Evolutionary conservation across 352 stramenopile genomes (phyloP).

Genomic region (Globisporangium emineosum): DNA sequence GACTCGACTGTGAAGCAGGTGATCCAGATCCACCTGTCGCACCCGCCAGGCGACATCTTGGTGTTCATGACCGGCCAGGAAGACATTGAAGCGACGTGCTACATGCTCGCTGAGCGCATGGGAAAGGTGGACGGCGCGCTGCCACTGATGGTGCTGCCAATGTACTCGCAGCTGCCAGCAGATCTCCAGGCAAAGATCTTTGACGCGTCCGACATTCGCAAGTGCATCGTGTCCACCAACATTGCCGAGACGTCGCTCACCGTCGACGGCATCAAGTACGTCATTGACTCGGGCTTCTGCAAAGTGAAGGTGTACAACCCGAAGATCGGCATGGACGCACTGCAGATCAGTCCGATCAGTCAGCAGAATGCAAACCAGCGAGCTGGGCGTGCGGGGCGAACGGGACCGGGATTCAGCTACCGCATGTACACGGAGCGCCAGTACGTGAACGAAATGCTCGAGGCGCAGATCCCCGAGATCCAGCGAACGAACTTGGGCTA

Average conservation of each 20-base stretch:
- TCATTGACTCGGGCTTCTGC: conserved; percentile 97
- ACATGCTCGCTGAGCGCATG: conserved; percentile 95
- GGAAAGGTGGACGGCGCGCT: conserved; percentile 90
- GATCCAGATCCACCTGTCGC: conserved; percentile 97
- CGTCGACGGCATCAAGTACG: conserved; percentile 97
- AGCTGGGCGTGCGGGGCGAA: conserved; percentile 91
- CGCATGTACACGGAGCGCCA: conserved; percentile 97
- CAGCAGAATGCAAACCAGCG: conserved; percentile 98
- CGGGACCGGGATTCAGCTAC: conserved; percentile 90
- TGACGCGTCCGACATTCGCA: conserved; percentile 92
- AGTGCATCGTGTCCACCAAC: conserved; percentile 98
- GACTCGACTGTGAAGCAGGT: conserved; percentile 97
- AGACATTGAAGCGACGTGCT: conserved; percentile 97
- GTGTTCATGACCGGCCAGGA: conserved; percentile 99
- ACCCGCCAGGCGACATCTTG: conserved; percentile 96
- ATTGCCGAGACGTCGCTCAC: conserved; percentile 97
- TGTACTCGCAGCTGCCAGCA: conserved; percentile 98
- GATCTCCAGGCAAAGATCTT: conserved; percentile 99
- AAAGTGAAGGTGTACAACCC: conserved; percentile 99
- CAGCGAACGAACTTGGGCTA: conserved; percentile 98
- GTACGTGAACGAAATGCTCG: conserved; percentile 96
- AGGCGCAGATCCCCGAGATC: conserved; percentile 97
- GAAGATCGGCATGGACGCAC: conserved; percentile 98
- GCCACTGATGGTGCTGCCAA: conserved; percentile 97
- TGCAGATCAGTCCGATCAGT: conserved; percentile 95